Base-by-base conservation (phyloP, 1,284 basidiomycete genomes). In the Ganoderma resinaceum region DNA sequence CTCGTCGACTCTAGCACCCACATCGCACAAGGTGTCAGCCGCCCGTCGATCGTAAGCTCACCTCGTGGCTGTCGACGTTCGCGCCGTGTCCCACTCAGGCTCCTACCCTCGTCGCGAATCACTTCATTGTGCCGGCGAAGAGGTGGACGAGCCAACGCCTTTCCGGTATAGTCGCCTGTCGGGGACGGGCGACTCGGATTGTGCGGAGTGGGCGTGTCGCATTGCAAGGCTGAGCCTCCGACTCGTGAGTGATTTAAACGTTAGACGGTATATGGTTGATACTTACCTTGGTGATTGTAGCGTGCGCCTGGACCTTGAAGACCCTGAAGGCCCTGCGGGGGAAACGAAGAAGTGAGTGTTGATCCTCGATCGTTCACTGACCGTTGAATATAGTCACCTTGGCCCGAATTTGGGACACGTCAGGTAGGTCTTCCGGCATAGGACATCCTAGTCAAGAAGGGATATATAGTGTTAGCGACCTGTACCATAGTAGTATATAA, bases 221-320 rank as follows among this genome's bases (percentile, higher is more conserved):
- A 67, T 49, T 63, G 66, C 61, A 59, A 63, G 66, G 66, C 66
- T 59, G 66, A 67, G 61, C 55, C 53, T 63, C 37, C 61, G 43
- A 52, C n/a, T 60, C 55, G 66, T 67, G 60, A 63, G 66, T 46
- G 12, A 7, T 12, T 31, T 4, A 1, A 12, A 8, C 0, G 4
- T 31, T 31, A 14, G 11, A 3, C 26, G 9, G 1, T 2, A 49
- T 53, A 18, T 4, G 9, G 14, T 31, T 18, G 2, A 55, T 5
- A 33, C 52, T 55, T 18, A 55, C 52, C 4, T 1, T 14, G 23
- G 8, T 4, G 3, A 31, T 18, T 8, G 4, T 11, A 55, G 52
- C 16, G 52, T 55, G 52, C 52, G 20, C 52, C 31, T 14, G 29
- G 29, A 33, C 40, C 12, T 38, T 11, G 6, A 38, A 38, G 35